A percentile compares a stretch with the other conserved stretches of the same genome.
Evolutionary conservation across 371 early-diverging fungal genomes (phyloP).

Genomic region (Mortierella sp.): DNA sequence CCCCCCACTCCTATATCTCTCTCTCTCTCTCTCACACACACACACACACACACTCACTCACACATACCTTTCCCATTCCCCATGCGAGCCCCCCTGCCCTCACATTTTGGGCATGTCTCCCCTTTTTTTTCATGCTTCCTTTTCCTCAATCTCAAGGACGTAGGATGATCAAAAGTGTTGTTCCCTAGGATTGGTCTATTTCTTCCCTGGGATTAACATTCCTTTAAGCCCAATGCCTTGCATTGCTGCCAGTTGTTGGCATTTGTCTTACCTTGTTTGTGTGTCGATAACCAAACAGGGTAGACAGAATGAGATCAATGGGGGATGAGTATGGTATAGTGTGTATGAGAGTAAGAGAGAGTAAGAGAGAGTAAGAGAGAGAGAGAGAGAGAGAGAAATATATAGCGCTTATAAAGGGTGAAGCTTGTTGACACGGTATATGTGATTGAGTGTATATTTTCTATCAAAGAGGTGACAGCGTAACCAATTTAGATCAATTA

Average conservation of each 20-base stretch:
- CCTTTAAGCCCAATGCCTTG: too few species aligned
- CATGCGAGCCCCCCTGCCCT: too few species aligned
- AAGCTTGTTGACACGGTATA: neutral
- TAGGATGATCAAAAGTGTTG: too few species aligned
- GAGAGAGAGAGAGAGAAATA: neutral
- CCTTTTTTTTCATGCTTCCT: too few species aligned
- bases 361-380: neutral
- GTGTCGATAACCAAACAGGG: neutral
- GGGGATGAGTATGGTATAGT: neutral
- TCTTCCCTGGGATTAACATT: too few species aligned
- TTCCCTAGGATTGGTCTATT: too few species aligned
- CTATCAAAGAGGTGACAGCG: neutral
- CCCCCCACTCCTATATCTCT: neutral
- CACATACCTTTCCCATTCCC: too few species aligned
- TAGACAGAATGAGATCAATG: neutral
- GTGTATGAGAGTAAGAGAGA: neutral
- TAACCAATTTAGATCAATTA: neutral
- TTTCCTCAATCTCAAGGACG: too few species aligned
- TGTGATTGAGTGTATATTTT: neutral
- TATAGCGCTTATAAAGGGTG: neutral
- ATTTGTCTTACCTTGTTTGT: neutral
- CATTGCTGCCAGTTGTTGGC: too few species aligned
- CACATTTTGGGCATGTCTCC: too few species aligned
- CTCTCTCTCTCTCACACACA: neutral
- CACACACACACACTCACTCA: too few species aligned